Evolutionary conservation across 2,329 filamentous ascomycete species (phyloP).

Genomic region (Blastomyces silverae): DNA sequence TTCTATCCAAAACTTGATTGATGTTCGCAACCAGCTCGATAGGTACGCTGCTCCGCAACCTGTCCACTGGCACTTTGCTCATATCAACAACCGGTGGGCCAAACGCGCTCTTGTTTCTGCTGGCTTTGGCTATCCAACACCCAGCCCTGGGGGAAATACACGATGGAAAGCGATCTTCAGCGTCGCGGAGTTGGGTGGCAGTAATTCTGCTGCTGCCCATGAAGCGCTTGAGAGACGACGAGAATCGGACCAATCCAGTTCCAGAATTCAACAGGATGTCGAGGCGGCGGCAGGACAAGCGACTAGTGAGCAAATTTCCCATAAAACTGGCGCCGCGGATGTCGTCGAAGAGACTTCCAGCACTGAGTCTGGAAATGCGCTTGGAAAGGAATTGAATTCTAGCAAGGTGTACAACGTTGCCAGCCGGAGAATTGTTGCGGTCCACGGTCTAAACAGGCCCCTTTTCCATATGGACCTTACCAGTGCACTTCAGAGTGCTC

Average conservation of each 20-base stretch:
- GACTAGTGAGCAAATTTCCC: not conserved
- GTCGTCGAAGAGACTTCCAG: constrained; percentile 24
- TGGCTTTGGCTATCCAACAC: constrained; percentile 77
- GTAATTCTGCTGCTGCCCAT: constrained; percentile 59
- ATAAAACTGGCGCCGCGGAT: not conserved
- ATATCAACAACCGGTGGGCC: constrained; percentile 88
- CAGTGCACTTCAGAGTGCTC: constrained; percentile 77
- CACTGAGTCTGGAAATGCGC: constrained; percentile 31
- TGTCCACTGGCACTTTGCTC: constrained; percentile 95
- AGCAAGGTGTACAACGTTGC: constrained; percentile 43
- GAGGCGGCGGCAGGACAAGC: not conserved
- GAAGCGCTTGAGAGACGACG: constrained; percentile 61
- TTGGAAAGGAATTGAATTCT: constrained; percentile 43
- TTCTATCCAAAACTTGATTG: constrained; percentile 84
- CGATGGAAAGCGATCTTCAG: constrained; percentile 95
- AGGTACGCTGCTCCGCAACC: constrained; percentile 69
- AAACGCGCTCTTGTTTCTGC: constrained; percentile 81
- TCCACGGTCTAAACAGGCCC: constrained; percentile 81
- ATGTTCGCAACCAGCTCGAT: constrained; percentile 90
- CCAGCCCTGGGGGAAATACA: constrained; percentile 48
- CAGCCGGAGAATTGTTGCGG: constrained; percentile 51
- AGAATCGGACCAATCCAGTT: constrained; percentile 26
- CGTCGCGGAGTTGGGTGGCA: constrained; percentile 76
- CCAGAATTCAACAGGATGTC: constrained; percentile 24
- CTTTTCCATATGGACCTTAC: constrained; percentile 93